Conservation (phyloP, 2,329 filamentous ascomycete species). For the Colletotrichum acutatum region DNA sequence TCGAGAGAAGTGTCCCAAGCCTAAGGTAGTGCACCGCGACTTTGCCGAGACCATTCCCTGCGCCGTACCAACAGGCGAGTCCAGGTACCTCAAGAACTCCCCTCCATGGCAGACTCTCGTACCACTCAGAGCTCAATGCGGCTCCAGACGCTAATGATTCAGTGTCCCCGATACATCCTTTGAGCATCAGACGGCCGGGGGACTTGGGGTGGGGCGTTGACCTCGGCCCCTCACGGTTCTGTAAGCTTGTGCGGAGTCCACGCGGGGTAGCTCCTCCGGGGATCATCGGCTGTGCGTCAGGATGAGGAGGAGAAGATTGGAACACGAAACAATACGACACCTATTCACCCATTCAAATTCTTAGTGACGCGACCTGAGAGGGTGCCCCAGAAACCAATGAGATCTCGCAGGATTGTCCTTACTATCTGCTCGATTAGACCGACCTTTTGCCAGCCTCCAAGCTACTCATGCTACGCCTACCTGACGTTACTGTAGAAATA, state of each 20-base stretch:
- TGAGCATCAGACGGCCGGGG: not conserved
- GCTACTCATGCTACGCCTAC: not conserved
- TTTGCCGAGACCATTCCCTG: not conserved
- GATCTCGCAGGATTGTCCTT: not conserved
- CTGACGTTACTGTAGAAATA: not conserved
- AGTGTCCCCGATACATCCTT: not conserved
- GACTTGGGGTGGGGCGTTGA: not conserved
- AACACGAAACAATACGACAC: not conserved
- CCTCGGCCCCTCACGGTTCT: constrained; percentile 11
- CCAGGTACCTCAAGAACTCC: not conserved
- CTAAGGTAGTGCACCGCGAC: too few species aligned
- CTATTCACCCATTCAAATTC: not conserved
- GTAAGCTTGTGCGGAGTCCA: constrained; percentile 4
- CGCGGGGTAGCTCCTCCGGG: not conserved
- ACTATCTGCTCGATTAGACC: not conserved
- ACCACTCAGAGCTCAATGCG: not conserved
- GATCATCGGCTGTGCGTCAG: not conserved
- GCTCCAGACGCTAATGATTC: not conserved
- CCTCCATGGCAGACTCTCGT: constrained; percentile 3
- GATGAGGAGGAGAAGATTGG: not conserved
- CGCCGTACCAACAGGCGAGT: too few species aligned
- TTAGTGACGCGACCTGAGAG: not conserved
- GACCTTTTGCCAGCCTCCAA: not conserved
- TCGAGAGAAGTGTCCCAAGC: too few species aligned
- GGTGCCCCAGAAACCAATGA: not conserved